Evolutionary conservation across 2,329 filamentous ascomycete species (phyloP).

Genomic region (Aureobasidium subglaciale): DNA sequence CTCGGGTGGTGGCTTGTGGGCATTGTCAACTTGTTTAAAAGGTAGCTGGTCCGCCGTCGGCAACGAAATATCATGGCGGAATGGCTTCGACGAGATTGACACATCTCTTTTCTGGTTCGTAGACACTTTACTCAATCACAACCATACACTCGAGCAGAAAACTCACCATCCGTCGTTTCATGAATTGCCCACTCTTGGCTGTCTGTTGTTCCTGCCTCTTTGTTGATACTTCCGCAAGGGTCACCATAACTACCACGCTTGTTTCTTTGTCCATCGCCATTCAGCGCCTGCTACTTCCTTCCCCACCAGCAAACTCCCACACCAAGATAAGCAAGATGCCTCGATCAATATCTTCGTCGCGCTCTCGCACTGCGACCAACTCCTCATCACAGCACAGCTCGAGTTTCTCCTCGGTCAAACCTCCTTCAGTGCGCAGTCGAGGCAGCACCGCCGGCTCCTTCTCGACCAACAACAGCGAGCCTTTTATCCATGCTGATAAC

Average conservation of each 20-base stretch:
- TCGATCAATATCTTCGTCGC: not conserved
- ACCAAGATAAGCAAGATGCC: not conserved
- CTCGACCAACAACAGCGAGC: not conserved
- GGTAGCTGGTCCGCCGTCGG: slow-evolving; percentile 13
- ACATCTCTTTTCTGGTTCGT: slow-evolving; percentile 7
- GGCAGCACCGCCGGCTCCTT: not conserved
- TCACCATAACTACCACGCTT: not conserved
- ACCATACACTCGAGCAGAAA: not conserved
- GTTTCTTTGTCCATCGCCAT: not conserved
- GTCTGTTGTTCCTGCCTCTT: not conserved
- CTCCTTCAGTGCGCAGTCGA: not conserved
- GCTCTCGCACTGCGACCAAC: slow-evolving; percentile 1
- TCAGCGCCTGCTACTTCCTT: not conserved
- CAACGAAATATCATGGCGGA: slow-evolving; percentile 14
- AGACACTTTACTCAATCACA: not conserved
- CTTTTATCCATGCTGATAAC: slow-evolving; percentile 9
- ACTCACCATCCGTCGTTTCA: not conserved
- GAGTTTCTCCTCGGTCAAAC: not conserved
- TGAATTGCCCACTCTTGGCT: not conserved
- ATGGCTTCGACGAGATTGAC: slow-evolving; percentile 12
- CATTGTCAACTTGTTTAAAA: slow-evolving; percentile 13
- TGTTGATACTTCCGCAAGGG: not conserved
- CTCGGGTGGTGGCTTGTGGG: slow-evolving; percentile 13
- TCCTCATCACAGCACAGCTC: not conserved
- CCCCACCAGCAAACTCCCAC: not conserved